These are phyloP conservation scores for Catunica adiposa DNA, from an alignment of 2,329 filamentous ascomycete genomes.

Conservation along the genomic window DNA sequence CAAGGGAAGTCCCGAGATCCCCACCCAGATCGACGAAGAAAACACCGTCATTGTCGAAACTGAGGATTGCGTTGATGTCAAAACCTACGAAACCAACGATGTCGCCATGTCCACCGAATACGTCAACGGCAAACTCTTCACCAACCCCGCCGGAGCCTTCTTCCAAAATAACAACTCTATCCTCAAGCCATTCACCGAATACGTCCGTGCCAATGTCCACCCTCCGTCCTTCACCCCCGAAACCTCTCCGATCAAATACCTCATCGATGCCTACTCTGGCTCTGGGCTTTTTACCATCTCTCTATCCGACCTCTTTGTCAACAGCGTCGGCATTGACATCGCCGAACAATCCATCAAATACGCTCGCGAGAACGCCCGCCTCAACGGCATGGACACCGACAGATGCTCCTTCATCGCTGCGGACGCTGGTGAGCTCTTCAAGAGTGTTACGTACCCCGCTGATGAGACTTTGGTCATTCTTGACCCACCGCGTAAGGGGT, in stretches of 20 bases:
- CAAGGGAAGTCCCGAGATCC: constrained; percentile 26
- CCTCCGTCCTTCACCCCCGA: constrained; percentile 26
- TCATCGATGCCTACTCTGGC: constrained; percentile 95
- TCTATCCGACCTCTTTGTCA: constrained; percentile 67
- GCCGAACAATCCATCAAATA: constrained; percentile 59
- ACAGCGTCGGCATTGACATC: constrained; percentile 82
- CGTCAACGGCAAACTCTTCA: constrained; percentile 68
- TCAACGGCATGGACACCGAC: constrained; percentile 52
- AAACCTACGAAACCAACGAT: constrained; percentile 75
- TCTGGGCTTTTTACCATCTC: constrained; percentile 95
- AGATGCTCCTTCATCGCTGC: constrained; percentile 77
- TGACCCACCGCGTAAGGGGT: constrained; percentile 92
- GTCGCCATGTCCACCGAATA: constrained; percentile 77
- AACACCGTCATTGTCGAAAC: constrained; percentile 33
- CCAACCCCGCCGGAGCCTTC: constrained; percentile 83
- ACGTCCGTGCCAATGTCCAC: constrained; percentile 66
- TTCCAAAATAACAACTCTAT: constrained; percentile 99
- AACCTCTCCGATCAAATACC: constrained; percentile 48
- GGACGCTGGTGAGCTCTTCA: constrained; percentile 70
- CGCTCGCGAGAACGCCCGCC: constrained; percentile 59
- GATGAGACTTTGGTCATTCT: constrained; percentile 86
- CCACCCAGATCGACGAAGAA: constrained; percentile 19
- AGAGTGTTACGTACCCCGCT: constrained; percentile 32
- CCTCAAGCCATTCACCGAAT: constrained; percentile 67
- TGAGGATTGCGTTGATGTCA: constrained; percentile 47